These are phyloP conservation scores for Exophiala spinifera DNA, from an alignment of 2,329 filamentous ascomycete genomes.

Conservation along the genomic window DNA sequence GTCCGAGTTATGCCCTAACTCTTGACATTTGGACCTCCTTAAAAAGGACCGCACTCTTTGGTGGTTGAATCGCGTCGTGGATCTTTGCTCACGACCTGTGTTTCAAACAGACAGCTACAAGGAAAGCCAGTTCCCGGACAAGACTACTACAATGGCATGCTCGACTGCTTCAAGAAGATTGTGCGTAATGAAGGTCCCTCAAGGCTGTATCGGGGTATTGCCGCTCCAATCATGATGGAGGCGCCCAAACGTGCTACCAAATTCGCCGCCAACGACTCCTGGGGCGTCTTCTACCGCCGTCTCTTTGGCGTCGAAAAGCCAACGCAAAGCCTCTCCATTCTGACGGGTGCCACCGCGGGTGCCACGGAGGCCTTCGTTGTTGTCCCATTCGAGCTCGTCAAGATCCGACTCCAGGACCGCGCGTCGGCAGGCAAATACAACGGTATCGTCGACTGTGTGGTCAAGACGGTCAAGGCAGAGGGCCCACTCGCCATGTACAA, in stretches of 20 bases:
- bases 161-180: conserved; percentile 98
- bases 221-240: conserved; percentile 95
- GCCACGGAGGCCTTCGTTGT: conserved; percentile 96
- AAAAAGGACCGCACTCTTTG: too few relatives aligned
- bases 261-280: conserved; percentile 98
- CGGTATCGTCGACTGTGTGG: conserved; percentile 52
- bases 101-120: conserved; percentile 70
- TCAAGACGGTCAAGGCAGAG: conserved; percentile 73
- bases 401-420: conserved; percentile 96
- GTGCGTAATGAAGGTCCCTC: conserved; percentile 89
- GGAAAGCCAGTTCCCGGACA: conserved; percentile 66
- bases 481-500: conserved; percentile 90
- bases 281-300: conserved; percentile 91
- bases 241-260: conserved; percentile 95
- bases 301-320: conserved; percentile 81
- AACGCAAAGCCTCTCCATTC: conserved; percentile 84
- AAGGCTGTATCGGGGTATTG: conserved; percentile 91
- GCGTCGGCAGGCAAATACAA: conserved; percentile 75
- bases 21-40: too few relatives aligned
- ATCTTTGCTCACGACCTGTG: not conserved
- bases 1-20: too few relatives aligned
- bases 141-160: conserved; percentile 92
- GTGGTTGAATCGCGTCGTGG: not conserved
- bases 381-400: conserved; percentile 96
- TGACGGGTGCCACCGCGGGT: conserved; percentile 91